Evolutionary conservation across 2,329 filamentous ascomycete species (phyloP).

Genomic region (Penicillium sp.): DNA sequence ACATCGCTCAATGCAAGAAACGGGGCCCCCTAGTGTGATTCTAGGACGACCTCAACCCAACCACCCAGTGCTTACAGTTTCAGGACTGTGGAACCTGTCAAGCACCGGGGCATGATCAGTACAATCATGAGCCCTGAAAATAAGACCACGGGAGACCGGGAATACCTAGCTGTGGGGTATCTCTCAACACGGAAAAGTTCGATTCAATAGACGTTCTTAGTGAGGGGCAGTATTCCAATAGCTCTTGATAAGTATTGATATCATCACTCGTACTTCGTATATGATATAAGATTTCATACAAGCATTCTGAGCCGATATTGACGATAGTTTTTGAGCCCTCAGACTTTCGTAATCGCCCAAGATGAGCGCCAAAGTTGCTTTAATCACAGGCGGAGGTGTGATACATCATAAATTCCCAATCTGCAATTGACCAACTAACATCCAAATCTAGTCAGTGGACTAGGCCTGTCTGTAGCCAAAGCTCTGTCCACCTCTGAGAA

Average conservation of each 20-base stretch:
- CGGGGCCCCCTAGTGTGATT: too few species aligned
- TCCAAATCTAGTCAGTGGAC: constrained; percentile 40
- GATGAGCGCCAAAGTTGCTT: constrained; percentile 12
- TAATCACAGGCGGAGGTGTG: constrained; percentile 22
- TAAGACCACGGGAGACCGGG: background rate
- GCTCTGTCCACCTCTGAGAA: constrained; percentile 38
- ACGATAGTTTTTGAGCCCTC: background rate
- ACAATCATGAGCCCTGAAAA: background rate
- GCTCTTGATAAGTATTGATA: background rate
- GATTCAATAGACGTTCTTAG: background rate
- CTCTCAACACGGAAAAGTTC: background rate
- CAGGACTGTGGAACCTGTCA: background rate
- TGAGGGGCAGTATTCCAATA: background rate
- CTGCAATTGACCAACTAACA: background rate
- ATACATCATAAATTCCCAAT: background rate
- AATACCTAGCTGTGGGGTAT: background rate
- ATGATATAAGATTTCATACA: background rate
- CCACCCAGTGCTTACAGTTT: background rate
- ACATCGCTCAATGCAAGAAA: too few species aligned
- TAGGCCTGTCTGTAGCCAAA: constrained; percentile 47
- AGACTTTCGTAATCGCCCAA: background rate
- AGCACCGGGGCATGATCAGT: background rate
- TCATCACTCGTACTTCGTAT: background rate
- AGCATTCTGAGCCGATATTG: background rate
- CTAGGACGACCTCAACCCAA: too few species aligned